These are phyloP conservation scores for Acanthochlamys bracteata DNA, from an alignment of 106 monocot species.

Conservation along the genomic window DNA sequence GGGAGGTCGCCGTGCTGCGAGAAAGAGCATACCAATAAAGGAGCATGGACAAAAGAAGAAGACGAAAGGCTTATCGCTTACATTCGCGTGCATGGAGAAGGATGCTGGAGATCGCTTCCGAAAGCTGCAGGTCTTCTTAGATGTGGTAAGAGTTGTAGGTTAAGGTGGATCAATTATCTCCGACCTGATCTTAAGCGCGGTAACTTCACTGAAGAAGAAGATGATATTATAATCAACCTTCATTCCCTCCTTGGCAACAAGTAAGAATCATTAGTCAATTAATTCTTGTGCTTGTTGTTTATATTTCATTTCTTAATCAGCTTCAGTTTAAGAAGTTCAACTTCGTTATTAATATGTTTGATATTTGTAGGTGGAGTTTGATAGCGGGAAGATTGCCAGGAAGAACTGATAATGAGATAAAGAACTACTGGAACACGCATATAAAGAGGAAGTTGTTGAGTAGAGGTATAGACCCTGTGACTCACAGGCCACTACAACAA, in stretches of 20 bases:
- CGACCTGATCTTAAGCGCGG: conserved; percentile 42
- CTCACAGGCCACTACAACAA: conserved; percentile 17
- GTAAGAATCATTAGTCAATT: not conserved
- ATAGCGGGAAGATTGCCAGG: conserved; percentile 59
- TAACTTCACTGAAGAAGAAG: conserved; percentile 41
- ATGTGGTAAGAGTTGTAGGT: conserved; percentile 44
- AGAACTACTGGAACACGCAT: conserved; percentile 75
- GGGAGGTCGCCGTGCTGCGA: conserved; percentile 27
- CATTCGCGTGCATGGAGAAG: conserved; percentile 20
- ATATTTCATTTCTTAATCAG: not conserved
- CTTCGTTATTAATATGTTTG: too few relatives aligned
- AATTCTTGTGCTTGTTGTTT: not conserved
- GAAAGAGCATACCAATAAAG: conserved; percentile 23
- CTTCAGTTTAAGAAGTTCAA: not conserved
- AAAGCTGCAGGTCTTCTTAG: conserved; percentile 27
- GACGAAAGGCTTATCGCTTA: conserved; percentile 17
- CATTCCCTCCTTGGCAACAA: conserved; percentile 39
- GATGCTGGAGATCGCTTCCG: conserved; percentile 23
- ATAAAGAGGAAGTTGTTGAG: conserved; percentile 46
- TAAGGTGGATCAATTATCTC: conserved; percentile 43
- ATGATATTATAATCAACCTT: conserved; percentile 45
- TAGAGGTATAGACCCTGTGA: conserved; percentile 46
- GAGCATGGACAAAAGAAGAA: conserved; percentile 24
- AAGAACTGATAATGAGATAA: conserved; percentile 58
- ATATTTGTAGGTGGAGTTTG: conserved; percentile 57